Conservation (phyloP, 371 early-diverging fungal species). For the Mortierella sp. region DNA sequence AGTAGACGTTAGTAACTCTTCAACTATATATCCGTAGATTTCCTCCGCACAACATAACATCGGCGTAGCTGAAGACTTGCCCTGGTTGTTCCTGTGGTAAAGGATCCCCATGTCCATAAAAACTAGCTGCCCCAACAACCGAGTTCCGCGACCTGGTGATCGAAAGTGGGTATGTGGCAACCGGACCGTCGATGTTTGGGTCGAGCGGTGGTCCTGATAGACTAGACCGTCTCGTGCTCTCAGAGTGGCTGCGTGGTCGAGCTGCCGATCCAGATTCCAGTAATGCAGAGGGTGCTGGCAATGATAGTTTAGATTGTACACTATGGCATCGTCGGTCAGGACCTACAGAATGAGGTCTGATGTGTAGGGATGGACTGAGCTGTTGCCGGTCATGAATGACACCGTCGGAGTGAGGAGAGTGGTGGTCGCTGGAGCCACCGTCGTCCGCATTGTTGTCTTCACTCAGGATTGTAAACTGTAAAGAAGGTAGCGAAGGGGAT, state of each 20-base stretch:
- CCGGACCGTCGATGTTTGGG: background rate
- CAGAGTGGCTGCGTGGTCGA: background rate
- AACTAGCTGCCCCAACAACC: background rate
- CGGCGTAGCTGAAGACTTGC: background rate
- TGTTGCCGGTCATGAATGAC: background rate
- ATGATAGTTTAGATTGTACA: background rate
- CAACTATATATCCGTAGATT: too few species aligned
- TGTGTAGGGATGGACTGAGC: background rate
- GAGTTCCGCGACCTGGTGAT: background rate
- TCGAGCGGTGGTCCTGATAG: background rate
- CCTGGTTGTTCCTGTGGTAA: background rate
- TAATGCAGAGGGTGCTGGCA: background rate
- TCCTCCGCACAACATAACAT: background rate
- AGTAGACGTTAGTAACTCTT: too few species aligned
- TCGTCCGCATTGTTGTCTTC: background rate
- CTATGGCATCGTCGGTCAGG: background rate
- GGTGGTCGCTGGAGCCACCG: background rate
- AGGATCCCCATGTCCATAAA: background rate
- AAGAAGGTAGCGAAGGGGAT: background rate
- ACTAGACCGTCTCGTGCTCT: background rate
- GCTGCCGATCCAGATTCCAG: background rate
- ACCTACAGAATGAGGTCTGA: background rate
- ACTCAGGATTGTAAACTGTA: constrained; percentile 3
- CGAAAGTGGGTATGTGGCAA: background rate
- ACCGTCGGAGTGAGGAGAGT: background rate